Conservation (phyloP, 2,329 filamentous ascomycete species). For the Diplodia scrobiculata region DNA sequence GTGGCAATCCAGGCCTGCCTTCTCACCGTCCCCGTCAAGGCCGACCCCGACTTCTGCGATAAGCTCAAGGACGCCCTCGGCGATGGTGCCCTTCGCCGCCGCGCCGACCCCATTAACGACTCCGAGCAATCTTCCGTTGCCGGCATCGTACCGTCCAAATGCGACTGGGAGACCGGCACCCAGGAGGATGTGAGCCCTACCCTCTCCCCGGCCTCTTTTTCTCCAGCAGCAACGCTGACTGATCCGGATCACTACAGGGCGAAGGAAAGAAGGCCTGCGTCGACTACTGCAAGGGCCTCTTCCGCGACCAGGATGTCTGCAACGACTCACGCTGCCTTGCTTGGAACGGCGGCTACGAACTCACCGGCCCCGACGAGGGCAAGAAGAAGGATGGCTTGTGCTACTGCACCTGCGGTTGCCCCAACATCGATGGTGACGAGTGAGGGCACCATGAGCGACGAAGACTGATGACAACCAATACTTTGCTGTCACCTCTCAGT, state of each 20-base stretch:
- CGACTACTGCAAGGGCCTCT: neutral
- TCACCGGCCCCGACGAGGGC: neutral
- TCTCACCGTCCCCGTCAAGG: neutral
- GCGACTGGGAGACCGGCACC: neutral
- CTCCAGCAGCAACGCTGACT: neutral
- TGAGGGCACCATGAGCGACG: no score
- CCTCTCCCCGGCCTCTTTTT: neutral
- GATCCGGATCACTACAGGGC: neutral
- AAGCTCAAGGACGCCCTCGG: neutral
- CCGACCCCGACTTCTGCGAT: neutral
- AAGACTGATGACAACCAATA: no score
- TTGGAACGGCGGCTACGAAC: neutral
- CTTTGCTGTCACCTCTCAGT: no score
- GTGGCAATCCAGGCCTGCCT: neutral
- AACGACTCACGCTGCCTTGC: conserved; percentile 1
- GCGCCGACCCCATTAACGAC: neutral
- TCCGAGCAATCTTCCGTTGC: neutral
- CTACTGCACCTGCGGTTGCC: conserved; percentile 13
- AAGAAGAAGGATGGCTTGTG: neutral
- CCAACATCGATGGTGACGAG: neutral
- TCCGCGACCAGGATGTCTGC: neutral
- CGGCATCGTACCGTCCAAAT: neutral
- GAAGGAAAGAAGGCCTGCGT: neutral
- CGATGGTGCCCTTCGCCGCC: neutral
- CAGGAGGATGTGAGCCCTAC: neutral